These are phyloP conservation scores for Mediolabrus comicus DNA, from an alignment of 108 stramenopile genomes.

Conservation along the genomic window DNA sequence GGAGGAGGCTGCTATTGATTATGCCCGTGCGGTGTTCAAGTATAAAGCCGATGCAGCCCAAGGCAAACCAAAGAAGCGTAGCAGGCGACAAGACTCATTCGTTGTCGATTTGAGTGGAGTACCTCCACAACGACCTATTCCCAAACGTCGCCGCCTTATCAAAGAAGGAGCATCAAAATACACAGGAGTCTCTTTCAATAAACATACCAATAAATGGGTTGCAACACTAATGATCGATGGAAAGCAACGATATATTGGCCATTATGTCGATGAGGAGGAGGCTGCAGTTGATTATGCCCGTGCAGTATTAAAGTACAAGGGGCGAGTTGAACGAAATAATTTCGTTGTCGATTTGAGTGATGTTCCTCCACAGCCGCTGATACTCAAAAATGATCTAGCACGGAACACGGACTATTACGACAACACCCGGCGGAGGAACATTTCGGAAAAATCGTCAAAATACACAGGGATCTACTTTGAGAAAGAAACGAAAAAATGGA, in stretches of 20 bases:
- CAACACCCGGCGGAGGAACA: slow-evolving; percentile 4
- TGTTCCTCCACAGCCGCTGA: too few species aligned
- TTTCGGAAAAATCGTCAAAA: neutral
- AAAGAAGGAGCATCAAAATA: neutral
- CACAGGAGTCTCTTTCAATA: neutral
- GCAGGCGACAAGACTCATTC: too few species aligned
- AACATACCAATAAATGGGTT: neutral
- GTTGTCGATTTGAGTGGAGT: neutral
- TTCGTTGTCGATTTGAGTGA: too few species aligned
- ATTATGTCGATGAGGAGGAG: neutral
- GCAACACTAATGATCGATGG: neutral
- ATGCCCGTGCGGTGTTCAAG: neutral
- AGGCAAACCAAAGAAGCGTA: too few species aligned
- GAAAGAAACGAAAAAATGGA: slow-evolving; percentile 1
- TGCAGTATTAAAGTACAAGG: slow-evolving; percentile 41
- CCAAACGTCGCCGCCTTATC: neutral
- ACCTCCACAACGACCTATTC: neutral
- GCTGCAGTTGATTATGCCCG: neutral
- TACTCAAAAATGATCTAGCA: too few species aligned
- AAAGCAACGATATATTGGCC: neutral
- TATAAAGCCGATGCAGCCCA: too few species aligned
- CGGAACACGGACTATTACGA: slow-evolving; percentile 2
- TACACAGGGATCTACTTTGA: slow-evolving; percentile 12
- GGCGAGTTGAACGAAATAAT: slow-evolving; percentile 98
- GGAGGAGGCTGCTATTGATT: neutral